Percentiles rank a stretch among this genome's conserved stretches.
These are phyloP conservation scores for Vitis rotundifolia DNA, from an alignment of 164 flowering plant species.

Conservation along the genomic window DNA sequence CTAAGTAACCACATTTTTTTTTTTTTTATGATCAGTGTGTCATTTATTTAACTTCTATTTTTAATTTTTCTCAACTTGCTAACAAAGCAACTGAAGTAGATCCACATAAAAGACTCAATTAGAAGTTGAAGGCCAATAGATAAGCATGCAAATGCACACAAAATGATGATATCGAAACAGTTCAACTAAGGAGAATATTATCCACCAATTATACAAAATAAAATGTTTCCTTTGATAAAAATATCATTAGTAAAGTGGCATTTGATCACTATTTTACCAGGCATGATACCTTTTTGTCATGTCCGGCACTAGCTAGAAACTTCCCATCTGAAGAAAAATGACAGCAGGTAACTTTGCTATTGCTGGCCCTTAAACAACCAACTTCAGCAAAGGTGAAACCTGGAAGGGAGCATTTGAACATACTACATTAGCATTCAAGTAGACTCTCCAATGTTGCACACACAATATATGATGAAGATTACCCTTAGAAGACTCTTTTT, in stretches of 20 bases:
- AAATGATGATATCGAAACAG: background rate
- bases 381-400: constrained; percentile 75
- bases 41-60: too few species aligned
- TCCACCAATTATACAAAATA: too few species aligned
- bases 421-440: background rate
- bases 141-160: background rate
- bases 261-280: background rate
- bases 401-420: constrained; percentile 26
- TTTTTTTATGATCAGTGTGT: background rate
- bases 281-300: constrained; percentile 78
- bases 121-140: background rate
- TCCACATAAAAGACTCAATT: too few species aligned
- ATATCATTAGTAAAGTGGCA: background rate
- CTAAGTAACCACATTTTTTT: background rate
- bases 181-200: too few species aligned
- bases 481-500: constrained; percentile 77
- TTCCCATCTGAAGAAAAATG: constrained; percentile 94
- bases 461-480: constrained; percentile 3
- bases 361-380: constrained; percentile 63
- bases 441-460: background rate
- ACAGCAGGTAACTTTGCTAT: constrained; percentile 76
- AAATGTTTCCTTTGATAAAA: too few species aligned
- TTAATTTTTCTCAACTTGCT: too few species aligned
- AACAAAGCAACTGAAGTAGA: too few species aligned
- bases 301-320: constrained; percentile 84